phyloP scores from a whole-genome alignment of 306 rosid genomes.

The Leucaena leucocephala region DNA sequence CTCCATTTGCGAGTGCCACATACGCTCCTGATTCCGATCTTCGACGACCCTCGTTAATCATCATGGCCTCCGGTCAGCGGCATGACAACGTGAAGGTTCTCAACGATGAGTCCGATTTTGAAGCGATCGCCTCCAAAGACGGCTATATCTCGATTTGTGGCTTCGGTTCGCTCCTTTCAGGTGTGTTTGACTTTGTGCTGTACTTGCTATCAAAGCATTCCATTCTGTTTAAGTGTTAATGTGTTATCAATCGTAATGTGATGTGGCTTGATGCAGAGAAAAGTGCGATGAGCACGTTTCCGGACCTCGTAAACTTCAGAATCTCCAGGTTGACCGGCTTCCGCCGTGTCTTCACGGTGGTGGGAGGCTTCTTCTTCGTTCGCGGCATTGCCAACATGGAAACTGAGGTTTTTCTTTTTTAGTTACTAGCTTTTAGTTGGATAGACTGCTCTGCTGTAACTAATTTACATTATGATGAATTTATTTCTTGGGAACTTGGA shows the following conservation, averaged over 20 bases:
- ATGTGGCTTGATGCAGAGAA: slow-evolving; percentile 46
- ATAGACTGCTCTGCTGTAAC: background rate
- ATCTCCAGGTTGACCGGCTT: slow-evolving; percentile 74
- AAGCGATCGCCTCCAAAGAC: slow-evolving; percentile 42
- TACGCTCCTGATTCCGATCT: background rate
- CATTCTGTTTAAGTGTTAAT: background rate
- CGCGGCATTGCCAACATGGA: slow-evolving; percentile 68
- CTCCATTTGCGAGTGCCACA: background rate
- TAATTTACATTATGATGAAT: background rate
- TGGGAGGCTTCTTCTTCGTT: slow-evolving; percentile 69
- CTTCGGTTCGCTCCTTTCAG: slow-evolving; percentile 91
- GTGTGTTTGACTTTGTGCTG: slow-evolving; percentile 36
- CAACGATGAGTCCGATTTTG: slow-evolving; percentile 57
- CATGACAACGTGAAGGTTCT: slow-evolving; percentile 40
- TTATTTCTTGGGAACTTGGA: background rate
- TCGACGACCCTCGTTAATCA: slow-evolving; percentile 27
- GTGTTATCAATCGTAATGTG: background rate
- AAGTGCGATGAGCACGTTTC: slow-evolving; percentile 86
- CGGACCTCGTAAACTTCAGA: slow-evolving; percentile 72
- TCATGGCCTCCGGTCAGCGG: slow-evolving; percentile 25
- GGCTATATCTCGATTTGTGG: slow-evolving; percentile 79
- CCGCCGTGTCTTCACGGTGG: slow-evolving; percentile 66
- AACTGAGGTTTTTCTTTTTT: slow-evolving; percentile 55
- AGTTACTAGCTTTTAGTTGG: background rate
- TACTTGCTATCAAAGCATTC: background rate